These are phyloP conservation scores for Jacaranda mimosifolia DNA, from an alignment of 257 asterid genomes.

Conservation along the genomic window DNA sequence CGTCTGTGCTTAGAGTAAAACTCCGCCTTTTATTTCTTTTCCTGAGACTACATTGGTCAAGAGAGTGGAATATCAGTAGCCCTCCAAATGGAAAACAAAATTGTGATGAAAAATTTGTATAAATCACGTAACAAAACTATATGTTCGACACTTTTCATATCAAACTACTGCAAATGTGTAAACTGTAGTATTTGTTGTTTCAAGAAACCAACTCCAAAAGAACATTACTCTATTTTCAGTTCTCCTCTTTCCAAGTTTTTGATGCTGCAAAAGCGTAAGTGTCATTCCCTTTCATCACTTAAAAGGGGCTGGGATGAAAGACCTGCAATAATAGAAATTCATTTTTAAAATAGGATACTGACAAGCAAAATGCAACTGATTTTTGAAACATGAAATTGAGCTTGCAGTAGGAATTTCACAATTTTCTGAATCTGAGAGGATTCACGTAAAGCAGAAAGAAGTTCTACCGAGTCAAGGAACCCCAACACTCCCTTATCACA, in stretches of 20 bases:
- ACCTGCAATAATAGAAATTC: constrained; percentile 20
- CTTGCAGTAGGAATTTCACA: not conserved
- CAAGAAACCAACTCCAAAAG: not conserved
- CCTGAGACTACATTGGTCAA: too few relatives aligned
- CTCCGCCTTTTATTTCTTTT: too few relatives aligned
- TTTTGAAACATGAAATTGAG: not conserved
- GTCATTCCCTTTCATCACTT: constrained; percentile 23
- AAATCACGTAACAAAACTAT: not conserved
- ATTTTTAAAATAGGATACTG: not conserved
- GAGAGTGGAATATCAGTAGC: not conserved
- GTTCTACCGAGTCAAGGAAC: not conserved
- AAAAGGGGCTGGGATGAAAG: constrained; percentile 31
- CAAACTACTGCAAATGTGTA: not conserved
- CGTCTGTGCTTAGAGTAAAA: too few relatives aligned
- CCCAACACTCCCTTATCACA: too few relatives aligned
- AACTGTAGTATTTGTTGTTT: not conserved
- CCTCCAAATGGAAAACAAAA: too few relatives aligned
- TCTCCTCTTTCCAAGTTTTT: not conserved
- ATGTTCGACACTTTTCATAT: not conserved
- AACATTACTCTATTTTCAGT: not conserved
- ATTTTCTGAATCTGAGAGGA: not conserved
- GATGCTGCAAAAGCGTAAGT: not conserved
- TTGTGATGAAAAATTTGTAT: not conserved
- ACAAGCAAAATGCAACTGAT: not conserved
- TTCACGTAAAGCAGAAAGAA: not conserved